These are phyloP conservation scores for Lichtheimia hyalospora DNA, from an alignment of 371 early-diverging fungal species.

Conservation along the genomic window DNA sequence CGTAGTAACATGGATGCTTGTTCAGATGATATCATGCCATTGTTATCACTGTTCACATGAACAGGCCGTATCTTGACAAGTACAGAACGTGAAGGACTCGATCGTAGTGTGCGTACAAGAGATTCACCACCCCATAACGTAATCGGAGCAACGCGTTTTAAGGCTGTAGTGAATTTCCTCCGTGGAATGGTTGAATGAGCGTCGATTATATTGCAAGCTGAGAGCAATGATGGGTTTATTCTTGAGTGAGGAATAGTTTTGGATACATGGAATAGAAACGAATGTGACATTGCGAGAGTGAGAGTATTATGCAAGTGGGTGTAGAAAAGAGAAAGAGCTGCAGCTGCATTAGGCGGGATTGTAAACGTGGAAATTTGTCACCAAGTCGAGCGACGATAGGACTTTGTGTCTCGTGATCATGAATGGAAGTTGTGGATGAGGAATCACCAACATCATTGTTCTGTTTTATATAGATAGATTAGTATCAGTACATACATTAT, in stretches of 20 bases:
- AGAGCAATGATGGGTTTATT: constrained; percentile 34
- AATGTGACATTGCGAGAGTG: constrained; percentile 7
- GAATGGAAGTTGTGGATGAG: too few relatives aligned
- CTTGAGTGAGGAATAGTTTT: constrained; percentile 48
- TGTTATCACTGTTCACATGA: constrained; percentile 24
- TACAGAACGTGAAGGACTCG: constrained; percentile 20
- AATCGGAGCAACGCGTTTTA: constrained; percentile 21
- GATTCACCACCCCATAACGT: constrained; percentile 43
- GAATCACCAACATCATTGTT: too few relatives aligned
- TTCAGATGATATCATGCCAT: constrained; percentile 12
- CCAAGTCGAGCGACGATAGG: too few relatives aligned
- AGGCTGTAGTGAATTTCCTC: constrained; percentile 28
- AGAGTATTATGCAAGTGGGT: too few relatives aligned
- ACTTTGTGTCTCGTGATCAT: too few relatives aligned
- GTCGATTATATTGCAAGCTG: constrained; percentile 24
- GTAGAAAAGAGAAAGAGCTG: too few relatives aligned
- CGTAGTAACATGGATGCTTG: constrained; percentile 18
- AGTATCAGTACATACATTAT: too few relatives aligned
- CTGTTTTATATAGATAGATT: too few relatives aligned
- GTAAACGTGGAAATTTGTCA: too few relatives aligned
- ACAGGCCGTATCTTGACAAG: constrained; percentile 39
- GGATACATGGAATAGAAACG: constrained; percentile 50
- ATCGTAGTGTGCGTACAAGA: constrained; percentile 21
- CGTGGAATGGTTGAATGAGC: constrained; percentile 13
- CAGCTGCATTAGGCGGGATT: too few relatives aligned